A percentile compares a stretch with the other conserved stretches of the same genome.
Evolutionary conservation across 1,284 basidiomycete species (phyloP).

Genomic region (Melampsora larici-populina): DNA sequence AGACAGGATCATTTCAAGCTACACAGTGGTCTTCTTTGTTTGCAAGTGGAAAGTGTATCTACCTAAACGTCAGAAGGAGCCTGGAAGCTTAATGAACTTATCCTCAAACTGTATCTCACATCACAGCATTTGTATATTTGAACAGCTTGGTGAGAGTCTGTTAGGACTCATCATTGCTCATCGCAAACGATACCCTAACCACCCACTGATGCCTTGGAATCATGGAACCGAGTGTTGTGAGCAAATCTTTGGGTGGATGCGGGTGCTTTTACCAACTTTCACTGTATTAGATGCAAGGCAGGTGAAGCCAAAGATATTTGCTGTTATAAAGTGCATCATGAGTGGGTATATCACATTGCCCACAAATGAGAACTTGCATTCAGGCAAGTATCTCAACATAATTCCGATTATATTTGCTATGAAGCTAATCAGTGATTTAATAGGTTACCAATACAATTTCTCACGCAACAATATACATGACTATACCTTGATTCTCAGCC

Average conservation of each 20-base stretch:
- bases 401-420: no score
- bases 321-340: slow-evolving; percentile 8
- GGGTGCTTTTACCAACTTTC: no score
- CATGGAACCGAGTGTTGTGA: no score
- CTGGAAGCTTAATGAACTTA: not conserved
- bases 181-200: no score
- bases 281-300: no score
- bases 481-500: not conserved
- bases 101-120: slow-evolving; percentile 8
- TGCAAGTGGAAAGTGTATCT: not conserved
- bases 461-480: not conserved
- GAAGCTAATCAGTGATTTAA: not conserved
- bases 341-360: slow-evolving; percentile 2
- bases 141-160: no score
- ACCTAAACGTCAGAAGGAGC: not conserved
- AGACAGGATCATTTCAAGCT: slow-evolving; percentile 1
- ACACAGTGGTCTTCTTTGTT: not conserved
- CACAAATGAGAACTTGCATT: not conserved
- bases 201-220: no score
- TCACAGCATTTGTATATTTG: slow-evolving; percentile 4
- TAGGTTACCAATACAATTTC: slow-evolving; percentile 13
- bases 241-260: no score
- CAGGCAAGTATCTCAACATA: not conserved
- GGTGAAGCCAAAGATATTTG: slow-evolving; percentile 12
- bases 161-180: no score